These are phyloP conservation scores for Porodaedalea pini DNA, from an alignment of 1,284 basidiomycete species.

Conservation along the genomic window DNA sequence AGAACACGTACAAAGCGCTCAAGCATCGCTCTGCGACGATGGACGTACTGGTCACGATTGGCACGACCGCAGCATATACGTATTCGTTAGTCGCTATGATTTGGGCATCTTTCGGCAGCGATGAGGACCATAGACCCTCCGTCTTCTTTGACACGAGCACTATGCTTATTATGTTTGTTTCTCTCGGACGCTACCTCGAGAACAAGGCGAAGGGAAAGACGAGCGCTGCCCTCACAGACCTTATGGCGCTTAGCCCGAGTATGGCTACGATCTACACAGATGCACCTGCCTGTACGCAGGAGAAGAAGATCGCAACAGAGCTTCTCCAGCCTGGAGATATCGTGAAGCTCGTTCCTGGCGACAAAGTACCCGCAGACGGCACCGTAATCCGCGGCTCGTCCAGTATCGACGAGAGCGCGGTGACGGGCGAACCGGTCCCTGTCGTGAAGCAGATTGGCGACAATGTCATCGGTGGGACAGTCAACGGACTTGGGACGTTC, in stretches of 20 bases:
- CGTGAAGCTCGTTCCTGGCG: constrained; percentile 93
- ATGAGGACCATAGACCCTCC: constrained; percentile 69
- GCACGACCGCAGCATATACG: constrained; percentile 90
- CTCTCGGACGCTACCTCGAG: constrained; percentile 92
- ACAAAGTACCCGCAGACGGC: constrained; percentile 96
- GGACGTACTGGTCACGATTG: constrained; percentile 96
- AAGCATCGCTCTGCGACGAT: constrained; percentile 90
- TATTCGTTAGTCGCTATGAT: constrained; percentile 82
- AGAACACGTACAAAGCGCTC: constrained; percentile 85
- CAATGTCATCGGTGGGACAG: constrained; percentile 90
- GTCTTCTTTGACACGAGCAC: constrained; percentile 99
- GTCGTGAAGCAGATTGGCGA: constrained; percentile 82
- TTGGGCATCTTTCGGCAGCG: constrained; percentile 59
- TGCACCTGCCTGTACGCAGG: constrained; percentile 70
- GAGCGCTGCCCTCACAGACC: constrained; percentile 91
- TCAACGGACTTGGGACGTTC: constrained; percentile 94
- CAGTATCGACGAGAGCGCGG: constrained; percentile 92
- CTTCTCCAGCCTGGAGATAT: constrained; percentile 92
- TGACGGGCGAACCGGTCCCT: constrained; percentile 95
- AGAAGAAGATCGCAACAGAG: constrained; percentile 91
- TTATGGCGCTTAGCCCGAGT: constrained; percentile 92
- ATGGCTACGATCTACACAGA: constrained; percentile 95
- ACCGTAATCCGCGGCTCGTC: constrained; percentile 84
- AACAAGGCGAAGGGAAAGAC: constrained; percentile 97
- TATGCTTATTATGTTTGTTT: constrained; percentile 98